These are phyloP conservation scores for Annona squamosa DNA, from an alignment of 164 flowering plant genomes.

Conservation along the genomic window DNA sequence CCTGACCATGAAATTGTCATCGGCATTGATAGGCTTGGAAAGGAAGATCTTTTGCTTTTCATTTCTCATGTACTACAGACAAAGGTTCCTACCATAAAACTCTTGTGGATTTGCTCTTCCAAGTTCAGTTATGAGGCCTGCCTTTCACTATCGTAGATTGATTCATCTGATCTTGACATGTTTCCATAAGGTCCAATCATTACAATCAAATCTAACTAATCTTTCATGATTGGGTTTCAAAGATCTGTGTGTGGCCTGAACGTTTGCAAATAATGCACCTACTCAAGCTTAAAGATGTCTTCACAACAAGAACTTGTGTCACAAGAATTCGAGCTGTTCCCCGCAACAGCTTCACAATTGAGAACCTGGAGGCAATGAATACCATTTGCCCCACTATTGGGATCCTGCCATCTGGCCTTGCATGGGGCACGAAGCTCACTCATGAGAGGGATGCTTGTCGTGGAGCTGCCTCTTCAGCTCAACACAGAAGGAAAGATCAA, in stretches of 20 bases:
- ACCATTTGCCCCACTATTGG: conserved; percentile 68
- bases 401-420: conserved; percentile 91
- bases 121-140: not conserved
- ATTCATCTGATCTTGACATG: not conserved
- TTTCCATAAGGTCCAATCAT: not conserved
- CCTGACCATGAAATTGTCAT: conserved; percentile 74
- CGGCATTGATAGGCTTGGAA: conserved; percentile 72
- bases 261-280: conserved; percentile 81
- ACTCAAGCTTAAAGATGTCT: conserved; percentile 52
- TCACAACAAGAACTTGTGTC: conserved; percentile 64
- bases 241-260: conserved; percentile 97
- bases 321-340: conserved; percentile 89
- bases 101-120: not conserved
- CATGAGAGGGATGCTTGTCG: conserved; percentile 22
- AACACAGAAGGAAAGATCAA: conserved; percentile 8
- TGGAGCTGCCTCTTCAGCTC: conserved; percentile 22
- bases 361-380: conserved; percentile 62
- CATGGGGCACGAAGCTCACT: conserved; percentile 42
- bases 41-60: conserved; percentile 73
- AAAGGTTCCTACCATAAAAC: conserved; percentile 38
- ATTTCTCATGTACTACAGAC: conserved; percentile 47
- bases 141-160: not conserved
- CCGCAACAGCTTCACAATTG: conserved; percentile 68
- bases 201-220: not conserved
- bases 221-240: not conserved